Evolutionary conservation across 78 protist species (phyloP).

Genomic region (Dictyostelium brefeldianum): DNA sequence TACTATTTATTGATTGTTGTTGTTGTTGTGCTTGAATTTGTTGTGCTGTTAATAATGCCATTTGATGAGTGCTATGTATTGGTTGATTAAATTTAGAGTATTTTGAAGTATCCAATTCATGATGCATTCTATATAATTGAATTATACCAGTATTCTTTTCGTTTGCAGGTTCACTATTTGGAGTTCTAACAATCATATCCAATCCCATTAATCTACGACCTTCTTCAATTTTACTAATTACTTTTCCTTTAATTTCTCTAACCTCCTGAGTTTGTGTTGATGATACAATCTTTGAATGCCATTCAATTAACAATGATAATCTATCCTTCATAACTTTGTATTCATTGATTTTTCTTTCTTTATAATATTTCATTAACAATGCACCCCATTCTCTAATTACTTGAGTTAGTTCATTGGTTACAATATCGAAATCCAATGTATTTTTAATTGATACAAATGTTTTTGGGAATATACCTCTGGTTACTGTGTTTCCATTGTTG

Average conservation of each 20-base stretch:
- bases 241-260: constrained; percentile 69
- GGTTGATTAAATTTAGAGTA: constrained; percentile 14
- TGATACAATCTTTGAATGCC: constrained; percentile 72
- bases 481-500: not conserved
- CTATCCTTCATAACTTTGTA: constrained; percentile 60
- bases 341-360: constrained; percentile 41
- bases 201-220: constrained; percentile 77
- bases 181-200: constrained; percentile 76
- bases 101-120: constrained; percentile 61
- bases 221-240: constrained; percentile 63
- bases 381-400: constrained; percentile 77
- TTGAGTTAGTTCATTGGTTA: constrained; percentile 65
- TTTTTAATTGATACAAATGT: constrained; percentile 35
- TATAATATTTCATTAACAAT: constrained; percentile 47
- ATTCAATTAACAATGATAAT: constrained; percentile 52
- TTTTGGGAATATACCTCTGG: constrained; percentile 61
- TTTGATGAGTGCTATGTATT: not conserved
- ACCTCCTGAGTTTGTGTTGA: constrained; percentile 38
- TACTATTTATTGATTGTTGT: not conserved
- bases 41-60: too few species aligned
- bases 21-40: constrained; percentile 18
- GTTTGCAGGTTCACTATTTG: constrained; percentile 74
- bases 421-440: constrained; percentile 39
- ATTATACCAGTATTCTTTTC: constrained; percentile 77
- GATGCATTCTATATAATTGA: constrained; percentile 67